Percentiles rank a stretch among this genome's conserved stretches.
Evolutionary conservation across 2,329 filamentous ascomycete genomes (phyloP).

Genomic region (Curvularia lunata): DNA sequence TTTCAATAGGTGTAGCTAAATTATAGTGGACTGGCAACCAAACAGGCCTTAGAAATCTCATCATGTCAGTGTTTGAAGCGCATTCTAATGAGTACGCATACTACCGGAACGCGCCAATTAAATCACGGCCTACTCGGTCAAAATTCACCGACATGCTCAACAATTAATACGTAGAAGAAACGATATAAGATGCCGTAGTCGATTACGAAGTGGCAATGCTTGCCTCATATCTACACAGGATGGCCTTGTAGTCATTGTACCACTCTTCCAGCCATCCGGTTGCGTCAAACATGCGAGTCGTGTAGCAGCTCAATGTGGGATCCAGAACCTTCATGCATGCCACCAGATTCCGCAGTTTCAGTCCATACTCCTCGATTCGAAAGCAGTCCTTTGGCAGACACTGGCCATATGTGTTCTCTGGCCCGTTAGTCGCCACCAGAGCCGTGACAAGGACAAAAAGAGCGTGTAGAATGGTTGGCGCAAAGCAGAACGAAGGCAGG

Average conservation of each 20-base stretch:
- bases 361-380: slow-evolving; percentile 29
- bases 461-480: slow-evolving; percentile 32
- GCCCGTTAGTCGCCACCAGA: slow-evolving; percentile 30
- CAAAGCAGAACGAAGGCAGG: slow-evolving; percentile 34
- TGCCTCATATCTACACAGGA: slow-evolving; percentile 33
- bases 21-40: too few species aligned
- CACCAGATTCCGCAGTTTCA: slow-evolving; percentile 27
- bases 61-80: background rate
- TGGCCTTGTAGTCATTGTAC: slow-evolving; percentile 33
- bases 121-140: slow-evolving; percentile 17
- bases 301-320: slow-evolving; percentile 34
- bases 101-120: background rate
- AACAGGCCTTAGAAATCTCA: background rate
- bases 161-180: background rate
- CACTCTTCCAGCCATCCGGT: slow-evolving; percentile 37
- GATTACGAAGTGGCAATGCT: slow-evolving; percentile 12
- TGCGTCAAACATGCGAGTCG: slow-evolving; percentile 37
- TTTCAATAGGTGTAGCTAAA: too few species aligned
- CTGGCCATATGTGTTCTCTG: slow-evolving; percentile 34
- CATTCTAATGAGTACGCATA: background rate
- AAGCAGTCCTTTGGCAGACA: slow-evolving; percentile 26
- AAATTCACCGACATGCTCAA: slow-evolving; percentile 25
- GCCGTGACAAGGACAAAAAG: slow-evolving; percentile 35
- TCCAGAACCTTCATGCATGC: slow-evolving; percentile 25
- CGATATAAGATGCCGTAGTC: background rate